Evolutionary conservation across 2,329 filamentous ascomycete species (phyloP), one percentile per base, ranked within the genome.

Genomic region (Verruconis gallopava): DNA sequence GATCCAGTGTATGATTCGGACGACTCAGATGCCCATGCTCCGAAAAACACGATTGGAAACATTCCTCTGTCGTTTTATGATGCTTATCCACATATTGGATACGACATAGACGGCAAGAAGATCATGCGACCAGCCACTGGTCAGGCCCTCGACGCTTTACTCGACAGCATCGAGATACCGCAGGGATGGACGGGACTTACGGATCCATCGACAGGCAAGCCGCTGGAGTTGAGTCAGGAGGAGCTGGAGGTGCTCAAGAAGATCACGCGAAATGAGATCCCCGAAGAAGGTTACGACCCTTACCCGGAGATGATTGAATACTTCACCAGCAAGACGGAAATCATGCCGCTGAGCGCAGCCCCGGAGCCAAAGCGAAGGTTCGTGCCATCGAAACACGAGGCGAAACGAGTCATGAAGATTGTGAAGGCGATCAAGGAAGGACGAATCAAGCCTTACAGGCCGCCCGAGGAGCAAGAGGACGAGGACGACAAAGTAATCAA

Each of bases 61-160:
- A 98, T 98, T 46, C 85, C 88, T 4, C 67, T 96, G 38, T 81
- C 83, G 3, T 96, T 94, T 64, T 98, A 98, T 67, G 91, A 98
- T 60, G 82, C 85, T 25, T 98, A 95, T 58, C 91, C 91, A 39
- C 91, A 98, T 59, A 95, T 98, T 57, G 91, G 91, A 46, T 98
- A 98, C 64, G 85, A 95, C 54, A 96, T 98, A 66, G 93, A 98
- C 61, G 91, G 91, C 61, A 95, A 93, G 73, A 93, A 84, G 62
- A 94, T 98, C 49, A 84, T 94, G 79, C 81, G 91, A 40, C 91
- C 91, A 4, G 91, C 93, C 3, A 89, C 86, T 51, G 89, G 89
- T 40, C 82, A 94, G 58, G 91, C 91, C 25, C 67, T 98, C 21
- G 91, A 98, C 67, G 85, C 86, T 11, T 71, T 98, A 34, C 71